Conservation (phyloP, 371 early-diverging fungal genomes). For the Nematocida ausubeli region DNA sequence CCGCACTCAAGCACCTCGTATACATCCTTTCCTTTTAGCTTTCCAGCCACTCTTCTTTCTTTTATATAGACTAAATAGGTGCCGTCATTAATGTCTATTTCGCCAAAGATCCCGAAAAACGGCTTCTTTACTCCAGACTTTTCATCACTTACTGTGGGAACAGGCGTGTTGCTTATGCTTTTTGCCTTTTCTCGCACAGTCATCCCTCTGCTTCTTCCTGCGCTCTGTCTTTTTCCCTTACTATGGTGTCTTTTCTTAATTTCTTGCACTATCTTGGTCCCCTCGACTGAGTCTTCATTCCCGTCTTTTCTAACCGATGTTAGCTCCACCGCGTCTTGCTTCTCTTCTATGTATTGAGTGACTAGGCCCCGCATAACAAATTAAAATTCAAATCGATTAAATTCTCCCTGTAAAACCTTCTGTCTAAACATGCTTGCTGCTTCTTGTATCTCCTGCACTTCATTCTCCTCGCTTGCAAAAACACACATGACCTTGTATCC, state of each 20-base stretch:
- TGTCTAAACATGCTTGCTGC: not conserved
- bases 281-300: not conserved
- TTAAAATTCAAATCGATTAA: slow-evolving; percentile 41
- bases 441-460: slow-evolving; percentile 3
- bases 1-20: slow-evolving; percentile 59
- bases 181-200: not conserved
- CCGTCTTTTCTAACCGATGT: not conserved
- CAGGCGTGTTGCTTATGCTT: not conserved
- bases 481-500: slow-evolving; percentile 38
- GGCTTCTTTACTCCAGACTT: not conserved
- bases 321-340: not conserved
- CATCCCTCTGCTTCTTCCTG: not conserved
- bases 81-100: slow-evolving; percentile 40
- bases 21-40: slow-evolving; percentile 49
- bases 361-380: not conserved
- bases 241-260: not conserved
- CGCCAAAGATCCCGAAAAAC: slow-evolving; percentile 48
- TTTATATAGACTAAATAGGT: slow-evolving; percentile 61
- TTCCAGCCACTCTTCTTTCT: slow-evolving; percentile 39
- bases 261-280: not conserved
- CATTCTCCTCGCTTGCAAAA: not conserved
- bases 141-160: not conserved
- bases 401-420: slow-evolving; percentile 11
- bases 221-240: slow-evolving; percentile 11
- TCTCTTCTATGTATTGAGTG: slow-evolving; percentile 14